Conservation (phyloP, 2,329 filamentous ascomycete genomes). For the Lachnellula arida region DNA sequence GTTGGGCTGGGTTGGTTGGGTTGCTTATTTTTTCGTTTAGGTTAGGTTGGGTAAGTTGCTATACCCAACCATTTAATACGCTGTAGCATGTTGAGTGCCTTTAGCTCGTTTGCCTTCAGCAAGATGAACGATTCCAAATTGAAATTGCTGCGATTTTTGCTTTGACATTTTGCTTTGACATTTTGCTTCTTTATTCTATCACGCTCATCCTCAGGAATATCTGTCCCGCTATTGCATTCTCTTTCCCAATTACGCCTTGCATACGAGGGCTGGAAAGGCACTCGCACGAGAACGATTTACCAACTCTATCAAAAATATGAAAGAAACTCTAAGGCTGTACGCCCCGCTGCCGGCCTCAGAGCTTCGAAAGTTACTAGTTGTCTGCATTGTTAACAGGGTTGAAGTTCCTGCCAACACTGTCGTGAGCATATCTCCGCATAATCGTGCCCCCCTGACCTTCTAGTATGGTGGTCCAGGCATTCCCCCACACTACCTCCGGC, state of each 20-base stretch:
- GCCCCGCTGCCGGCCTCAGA: constrained; percentile 48
- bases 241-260: background rate
- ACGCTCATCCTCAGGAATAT: background rate
- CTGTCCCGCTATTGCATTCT: constrained; percentile 4
- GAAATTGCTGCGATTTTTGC: background rate
- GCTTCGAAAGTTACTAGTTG: constrained; percentile 38
- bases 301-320: constrained; percentile 30
- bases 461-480: no score
- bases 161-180: background rate
- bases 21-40: no score
- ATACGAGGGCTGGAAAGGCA: constrained; percentile 4
- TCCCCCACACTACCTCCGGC: no score
- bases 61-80: no score
- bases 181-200: background rate
- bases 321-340: constrained; percentile 46
- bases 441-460: no score
- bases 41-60: no score
- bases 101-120: no score
- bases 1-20: no score
- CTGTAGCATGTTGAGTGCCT: no score
- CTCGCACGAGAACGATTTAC: constrained; percentile 2
- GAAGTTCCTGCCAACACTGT: constrained; percentile 45
- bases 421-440: constrained; percentile 46
- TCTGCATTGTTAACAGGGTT: constrained; percentile 33
- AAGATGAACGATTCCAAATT: no score